A percentile compares a stretch with the other conserved stretches of the same genome.
Conservation (phyloP, 192 early-diverging fungal genomes). For the Dimargaris cristalligena region DNA sequence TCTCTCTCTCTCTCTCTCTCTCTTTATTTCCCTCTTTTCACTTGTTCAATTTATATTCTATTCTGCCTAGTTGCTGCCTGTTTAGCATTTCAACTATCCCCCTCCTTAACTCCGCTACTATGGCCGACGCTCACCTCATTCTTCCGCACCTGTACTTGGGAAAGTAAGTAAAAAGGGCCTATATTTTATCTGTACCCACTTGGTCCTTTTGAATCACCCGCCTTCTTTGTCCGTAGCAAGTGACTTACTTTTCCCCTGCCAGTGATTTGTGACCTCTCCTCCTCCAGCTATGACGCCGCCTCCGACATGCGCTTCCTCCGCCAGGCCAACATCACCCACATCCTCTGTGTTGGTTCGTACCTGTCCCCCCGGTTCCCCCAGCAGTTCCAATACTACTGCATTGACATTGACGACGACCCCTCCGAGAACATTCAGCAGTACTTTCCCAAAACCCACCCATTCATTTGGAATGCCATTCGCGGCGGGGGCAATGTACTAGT, state of each 20-base stretch:
- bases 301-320: not conserved
- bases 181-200: too few species aligned
- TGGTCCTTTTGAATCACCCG: too few species aligned
- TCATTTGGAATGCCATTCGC: constrained; percentile 31
- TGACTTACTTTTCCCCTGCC: too few species aligned
- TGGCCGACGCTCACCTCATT: not conserved
- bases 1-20: too few species aligned
- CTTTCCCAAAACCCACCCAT: constrained; percentile 41
- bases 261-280: not conserved
- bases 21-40: too few species aligned
- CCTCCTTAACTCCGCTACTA: too few species aligned
- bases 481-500: constrained; percentile 39
- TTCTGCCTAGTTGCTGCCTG: too few species aligned
- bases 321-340: constrained; percentile 22
- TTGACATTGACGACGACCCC: constrained; percentile 40
- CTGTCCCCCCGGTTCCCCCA: constrained; percentile 21
- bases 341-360: constrained; percentile 21
- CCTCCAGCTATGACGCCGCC: not conserved
- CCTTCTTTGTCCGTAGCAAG: too few species aligned
- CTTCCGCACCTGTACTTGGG: not conserved
- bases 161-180: not conserved
- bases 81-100: too few species aligned
- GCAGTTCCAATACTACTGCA: constrained; percentile 32
- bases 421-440: constrained; percentile 51
- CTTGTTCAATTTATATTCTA: too few species aligned